These are phyloP conservation scores for Apiotrichum mycotoxinovorans DNA, from an alignment of 1,284 basidiomycete species.

Conservation along the genomic window DNA sequence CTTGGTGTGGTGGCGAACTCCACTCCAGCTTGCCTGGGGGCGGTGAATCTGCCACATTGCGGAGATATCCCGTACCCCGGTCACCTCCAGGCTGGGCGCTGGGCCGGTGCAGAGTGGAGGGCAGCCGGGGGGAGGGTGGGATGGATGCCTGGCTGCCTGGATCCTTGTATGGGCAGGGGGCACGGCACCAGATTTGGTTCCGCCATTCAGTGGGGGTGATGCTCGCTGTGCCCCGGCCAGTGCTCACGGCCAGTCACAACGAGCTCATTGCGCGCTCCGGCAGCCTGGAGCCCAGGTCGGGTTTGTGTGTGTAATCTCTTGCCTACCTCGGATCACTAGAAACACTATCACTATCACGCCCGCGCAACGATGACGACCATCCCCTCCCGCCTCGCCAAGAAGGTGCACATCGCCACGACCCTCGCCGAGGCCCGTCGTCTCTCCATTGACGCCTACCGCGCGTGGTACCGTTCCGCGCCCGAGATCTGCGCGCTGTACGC, in stretches of 20 bases:
- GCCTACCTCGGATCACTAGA: too few species aligned
- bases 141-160: not conserved
- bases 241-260: conserved; percentile 9
- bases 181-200: conserved; percentile 8
- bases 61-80: not conserved
- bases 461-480: conserved; percentile 88
- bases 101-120: not conserved
- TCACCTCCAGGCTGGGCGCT: too few species aligned
- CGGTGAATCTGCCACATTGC: not conserved
- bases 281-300: too few species aligned
- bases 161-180: too few species aligned
- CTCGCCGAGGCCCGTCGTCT: conserved; percentile 68
- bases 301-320: too few species aligned
- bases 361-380: conserved; percentile 69
- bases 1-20: not conserved
- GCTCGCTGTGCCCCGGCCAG: not conserved
- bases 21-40: not conserved
- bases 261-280: conserved; percentile 10
- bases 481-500: conserved; percentile 83
- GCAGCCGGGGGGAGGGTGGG: not conserved
- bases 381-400: conserved; percentile 78
- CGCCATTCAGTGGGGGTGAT: not conserved
- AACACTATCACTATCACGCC: too few species aligned
- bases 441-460: conserved; percentile 77
- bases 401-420: conserved; percentile 60